These are phyloP conservation scores for Cryptococcus sp. DNA, from an alignment of 1,284 basidiomycete genomes.

Conservation along the genomic window DNA sequence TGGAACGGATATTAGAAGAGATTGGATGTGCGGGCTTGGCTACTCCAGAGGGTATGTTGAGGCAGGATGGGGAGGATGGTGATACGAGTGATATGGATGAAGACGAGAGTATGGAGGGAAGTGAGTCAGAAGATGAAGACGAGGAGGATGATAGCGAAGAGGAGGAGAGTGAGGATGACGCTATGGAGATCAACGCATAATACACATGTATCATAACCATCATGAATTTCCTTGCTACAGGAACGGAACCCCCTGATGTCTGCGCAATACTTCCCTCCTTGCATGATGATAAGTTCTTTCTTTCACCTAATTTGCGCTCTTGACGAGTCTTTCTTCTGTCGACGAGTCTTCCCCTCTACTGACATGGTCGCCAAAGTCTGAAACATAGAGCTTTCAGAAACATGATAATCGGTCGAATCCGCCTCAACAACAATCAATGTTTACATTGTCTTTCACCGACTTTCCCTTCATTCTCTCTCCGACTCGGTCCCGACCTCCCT, in stretches of 20 bases:
- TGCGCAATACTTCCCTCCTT: no score
- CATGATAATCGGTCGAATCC: no score
- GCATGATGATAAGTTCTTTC: no score
- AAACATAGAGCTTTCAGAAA: no score
- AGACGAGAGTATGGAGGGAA: conserved; percentile 7
- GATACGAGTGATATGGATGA: conserved; percentile 9
- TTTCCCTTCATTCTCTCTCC: background rate
- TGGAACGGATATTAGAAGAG: background rate
- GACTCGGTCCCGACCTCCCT: background rate
- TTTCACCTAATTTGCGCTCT: no score
- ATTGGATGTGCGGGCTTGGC: conserved; percentile 1
- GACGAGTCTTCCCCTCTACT: no score
- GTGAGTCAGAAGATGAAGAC: conserved; percentile 8
- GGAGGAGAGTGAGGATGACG: conserved; percentile 2
- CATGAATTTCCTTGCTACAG: no score
- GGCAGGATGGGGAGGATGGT: background rate
- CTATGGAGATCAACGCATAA: conserved; percentile 2
- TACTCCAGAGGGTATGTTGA: background rate
- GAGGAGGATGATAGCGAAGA: conserved; percentile 4
- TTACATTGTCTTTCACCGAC: background rate
- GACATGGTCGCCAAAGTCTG: no score
- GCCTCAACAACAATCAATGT: background rate
- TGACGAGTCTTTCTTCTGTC: no score
- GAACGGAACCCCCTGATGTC: no score
- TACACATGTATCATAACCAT: no score